Evolutionary conservation across 495 filamentous ascomycete genomes (phyloP), one percentile per base, ranked within the genome.

Genomic region (Penicillium ucsense): DNA sequence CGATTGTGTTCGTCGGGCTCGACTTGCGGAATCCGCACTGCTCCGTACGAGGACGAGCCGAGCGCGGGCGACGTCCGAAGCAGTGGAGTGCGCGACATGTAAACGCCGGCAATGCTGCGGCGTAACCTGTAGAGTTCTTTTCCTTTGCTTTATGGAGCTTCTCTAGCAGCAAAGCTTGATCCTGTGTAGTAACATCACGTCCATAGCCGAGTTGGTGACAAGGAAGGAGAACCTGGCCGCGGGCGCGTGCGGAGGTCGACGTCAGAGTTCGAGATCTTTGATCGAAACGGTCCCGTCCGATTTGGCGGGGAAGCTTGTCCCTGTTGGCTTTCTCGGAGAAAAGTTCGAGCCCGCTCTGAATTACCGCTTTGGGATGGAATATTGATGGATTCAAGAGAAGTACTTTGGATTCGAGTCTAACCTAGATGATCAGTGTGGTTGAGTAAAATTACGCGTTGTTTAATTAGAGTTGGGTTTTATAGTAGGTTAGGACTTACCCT

Each of bases 11-110:
- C 33, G 36, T 52, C 34, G 44, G 39, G 39, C 10, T 50, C 47
- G 35, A 51, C 46, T 8, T 51, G 46, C 32, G 51, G 49, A n/a
- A 45, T 56, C 12, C 71, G 73, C 27, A 78, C 67, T 30, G 77
- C 74, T 45, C 80, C 78, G 56, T 83, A 83, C 10, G 76, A 77
- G 29, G 75, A 75, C 27, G 73, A 75, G 31, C 62, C 70, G 59
- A 76, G 72, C 11, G 76, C 77, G 42, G 78, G 75, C 49, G 79
- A 76, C 46, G 77, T 75, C 51, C 78, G 79, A 48, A 84, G 62
- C 32, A 80, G 72, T 37, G 68, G 75, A 39, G 67, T 63, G 55
- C 71, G 72, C 49, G 75, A 79, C 79, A 83, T 83, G 55, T 62
- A 54, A 49, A 34, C 46, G 20, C 46, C 49, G 41, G 36, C 53